Base-by-base conservation (phyloP, 2,329 filamentous ascomycete genomes). In the Trichoderma simmonsii region DNA sequence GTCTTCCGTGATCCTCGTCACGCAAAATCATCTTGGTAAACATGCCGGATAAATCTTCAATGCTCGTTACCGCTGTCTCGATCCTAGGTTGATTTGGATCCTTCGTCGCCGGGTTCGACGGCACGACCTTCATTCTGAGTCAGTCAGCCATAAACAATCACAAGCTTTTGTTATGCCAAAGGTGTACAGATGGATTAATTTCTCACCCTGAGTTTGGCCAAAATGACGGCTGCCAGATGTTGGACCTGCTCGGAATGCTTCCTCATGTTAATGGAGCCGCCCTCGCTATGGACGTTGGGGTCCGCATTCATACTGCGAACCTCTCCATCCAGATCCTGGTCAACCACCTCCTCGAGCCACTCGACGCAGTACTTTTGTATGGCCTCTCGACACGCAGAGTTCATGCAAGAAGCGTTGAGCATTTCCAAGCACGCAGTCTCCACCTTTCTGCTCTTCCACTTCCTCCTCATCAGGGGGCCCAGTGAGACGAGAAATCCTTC, bases 361-460 rank as follows among this genome's bases (percentile, higher is more conserved):
- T 93, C 90, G 36, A 89, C 86, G 80, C 95, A 97, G 78, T 97
- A 91, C 80, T 94, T 94, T 75, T 90, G 88, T 73, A 98, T 92
- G 9, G 92, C 92, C 75, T 95, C 92, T 26, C 96, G 90, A 78
- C 95, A 98, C 8, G 89, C 85, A 61, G 90, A 87, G 79, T 97
- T 93, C 81, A 97, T 93, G 81, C 94, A 98, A 7, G 95, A 95
- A 14, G 93, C 94, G 81, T 95, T 97, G 72, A 99, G 86, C 83
- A 99, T 90, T 78, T 98, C 93, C 75, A 99, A 82, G 62, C 94
- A 92, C 3, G 94, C 93, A 72, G 93, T 91, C 81, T 97, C 94
- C 26, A 98, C 92, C 77, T 93, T 93, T 75, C 89, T 88, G 79
- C 92, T 95, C 84, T 95, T 97, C 85, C 92, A 93, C 79, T 91